phyloP scores from a whole-genome alignment of 768 basidiomycete species.

The Leccinum uliginosum region DNA sequence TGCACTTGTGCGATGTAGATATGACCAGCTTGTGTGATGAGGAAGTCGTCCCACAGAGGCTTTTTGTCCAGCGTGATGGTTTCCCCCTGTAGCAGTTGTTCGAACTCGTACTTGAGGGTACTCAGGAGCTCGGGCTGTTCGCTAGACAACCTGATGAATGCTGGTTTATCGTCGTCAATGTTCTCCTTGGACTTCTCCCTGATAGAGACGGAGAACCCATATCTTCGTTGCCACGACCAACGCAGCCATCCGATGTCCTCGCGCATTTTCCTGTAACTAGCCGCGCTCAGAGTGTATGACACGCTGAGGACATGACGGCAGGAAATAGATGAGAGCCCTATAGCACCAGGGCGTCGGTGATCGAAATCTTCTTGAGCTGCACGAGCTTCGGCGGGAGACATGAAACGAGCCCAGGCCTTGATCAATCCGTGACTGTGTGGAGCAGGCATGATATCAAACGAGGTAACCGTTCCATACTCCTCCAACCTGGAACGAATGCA shows the following conservation, averaged over 20 bases:
- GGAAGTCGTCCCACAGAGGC: conserved; percentile 64
- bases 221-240: conserved; percentile 30
- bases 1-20: conserved; percentile 45
- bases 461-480: conserved; percentile 33
- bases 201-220: conserved; percentile 29
- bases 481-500: conserved; percentile 37
- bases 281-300: conserved; percentile 37
- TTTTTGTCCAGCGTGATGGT: conserved; percentile 47
- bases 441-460: conserved; percentile 45
- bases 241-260: conserved; percentile 46
- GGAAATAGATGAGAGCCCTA: conserved; percentile 43
- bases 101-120: conserved; percentile 54
- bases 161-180: conserved; percentile 12
- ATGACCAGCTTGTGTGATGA: conserved; percentile 39
- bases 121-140: conserved; percentile 48
- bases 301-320: conserved; percentile 55
- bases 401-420: conserved; percentile 54
- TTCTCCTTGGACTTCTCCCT: conserved; percentile 17
- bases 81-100: conserved; percentile 61
- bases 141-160: conserved; percentile 46
- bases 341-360: conserved; percentile 39
- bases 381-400: conserved; percentile 47
- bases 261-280: conserved; percentile 37
- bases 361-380: conserved; percentile 47
- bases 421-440: conserved; percentile 49